Conservation (phyloP, 148 eudicot species). For the Camellia sinensis region DNA sequence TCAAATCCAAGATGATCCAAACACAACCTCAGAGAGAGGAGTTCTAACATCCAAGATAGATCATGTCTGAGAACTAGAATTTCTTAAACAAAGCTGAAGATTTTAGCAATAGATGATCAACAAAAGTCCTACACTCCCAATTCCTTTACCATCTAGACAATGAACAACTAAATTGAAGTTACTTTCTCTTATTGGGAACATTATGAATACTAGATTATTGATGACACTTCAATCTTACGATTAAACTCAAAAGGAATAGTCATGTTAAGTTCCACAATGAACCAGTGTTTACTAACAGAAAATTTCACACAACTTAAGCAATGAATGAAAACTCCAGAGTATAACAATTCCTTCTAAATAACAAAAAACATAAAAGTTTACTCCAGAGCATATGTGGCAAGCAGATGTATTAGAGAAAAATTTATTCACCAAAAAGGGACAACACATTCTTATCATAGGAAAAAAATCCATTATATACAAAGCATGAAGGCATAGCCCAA, state of each 20-base stretch:
- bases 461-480: constrained; percentile 9
- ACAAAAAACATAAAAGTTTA: neutral
- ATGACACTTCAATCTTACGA: too few relatives aligned
- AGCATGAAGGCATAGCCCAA: constrained; percentile 13
- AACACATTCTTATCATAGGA: neutral
- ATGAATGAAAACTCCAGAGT: neutral
- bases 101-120: neutral
- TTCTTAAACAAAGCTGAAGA: neutral
- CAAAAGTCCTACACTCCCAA: neutral
- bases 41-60: too few relatives aligned
- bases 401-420: neutral
- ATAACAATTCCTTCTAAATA: neutral
- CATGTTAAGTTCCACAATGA: too few relatives aligned
- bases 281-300: too few relatives aligned
- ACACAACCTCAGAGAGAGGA: too few relatives aligned
- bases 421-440: neutral
- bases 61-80: too few relatives aligned
- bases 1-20: too few relatives aligned
- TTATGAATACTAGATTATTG: too few relatives aligned
- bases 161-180: neutral
- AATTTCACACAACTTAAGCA: too few relatives aligned
- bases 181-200: neutral
- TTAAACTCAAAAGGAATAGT: too few relatives aligned
- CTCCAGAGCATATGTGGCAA: neutral
- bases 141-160: neutral